These are phyloP conservation scores for Metschnikowia kunwiensis DNA, from an alignment of 805 yeast genomes.

Conservation along the genomic window DNA sequence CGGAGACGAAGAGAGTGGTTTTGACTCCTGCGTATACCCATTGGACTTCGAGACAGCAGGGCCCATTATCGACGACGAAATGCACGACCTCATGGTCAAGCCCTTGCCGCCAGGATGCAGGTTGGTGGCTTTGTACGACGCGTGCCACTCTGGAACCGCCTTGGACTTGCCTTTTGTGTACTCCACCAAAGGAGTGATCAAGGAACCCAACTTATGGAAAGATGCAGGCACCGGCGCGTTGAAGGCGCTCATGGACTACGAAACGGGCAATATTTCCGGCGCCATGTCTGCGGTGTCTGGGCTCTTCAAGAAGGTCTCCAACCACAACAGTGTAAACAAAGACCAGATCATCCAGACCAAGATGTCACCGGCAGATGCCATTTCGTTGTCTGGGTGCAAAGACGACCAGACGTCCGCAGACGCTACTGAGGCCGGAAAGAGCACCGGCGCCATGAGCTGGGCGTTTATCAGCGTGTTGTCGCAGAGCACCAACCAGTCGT, in stretches of 20 bases:
- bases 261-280: slow-evolving; percentile 34
- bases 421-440: slow-evolving; percentile 64
- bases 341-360: slow-evolving; percentile 46
- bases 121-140: slow-evolving; percentile 76
- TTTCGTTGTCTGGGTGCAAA: slow-evolving; percentile 76
- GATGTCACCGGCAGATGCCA: slow-evolving; percentile 73
- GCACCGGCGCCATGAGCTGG: slow-evolving; percentile 85
- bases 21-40: slow-evolving; percentile 71
- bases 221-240: slow-evolving; percentile 70
- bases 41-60: slow-evolving; percentile 68
- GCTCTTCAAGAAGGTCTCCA: slow-evolving; percentile 31
- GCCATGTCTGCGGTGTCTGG: slow-evolving; percentile 36
- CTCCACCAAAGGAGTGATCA: slow-evolving; percentile 78
- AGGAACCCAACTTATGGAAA: slow-evolving; percentile 75
- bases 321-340: slow-evolving; percentile 19
- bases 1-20: slow-evolving; percentile 75
- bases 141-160: slow-evolving; percentile 84
- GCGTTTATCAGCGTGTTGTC: slow-evolving; percentile 66
- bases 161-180: slow-evolving; percentile 77
- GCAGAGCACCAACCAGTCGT: slow-evolving; percentile 62
- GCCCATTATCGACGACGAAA: slow-evolving; percentile 66
- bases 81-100: slow-evolving; percentile 69
- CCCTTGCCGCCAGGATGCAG: slow-evolving; percentile 72
- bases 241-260: slow-evolving; percentile 23
- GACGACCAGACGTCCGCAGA: slow-evolving; percentile 81